Conservation (phyloP, 202 grass and related monocot genomes). For the Bolboschoenoplectus hybrid region DNA sequence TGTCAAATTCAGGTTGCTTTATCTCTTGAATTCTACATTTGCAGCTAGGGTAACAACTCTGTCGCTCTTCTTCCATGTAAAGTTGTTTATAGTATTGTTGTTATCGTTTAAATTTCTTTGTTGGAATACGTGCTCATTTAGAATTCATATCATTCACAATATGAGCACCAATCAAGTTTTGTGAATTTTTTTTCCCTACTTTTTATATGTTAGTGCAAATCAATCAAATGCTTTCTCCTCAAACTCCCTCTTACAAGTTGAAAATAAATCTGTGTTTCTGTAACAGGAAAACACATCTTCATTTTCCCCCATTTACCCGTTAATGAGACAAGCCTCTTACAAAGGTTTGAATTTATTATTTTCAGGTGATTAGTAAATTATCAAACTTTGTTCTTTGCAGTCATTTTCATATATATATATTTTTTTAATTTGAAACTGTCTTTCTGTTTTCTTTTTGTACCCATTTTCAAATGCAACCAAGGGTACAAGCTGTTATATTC, state of each 20-base stretch:
- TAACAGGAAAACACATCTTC: not conserved
- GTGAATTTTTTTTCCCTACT: not conserved
- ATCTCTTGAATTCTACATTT: constrained; percentile 14
- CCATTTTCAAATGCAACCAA: not conserved
- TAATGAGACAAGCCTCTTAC: not conserved
- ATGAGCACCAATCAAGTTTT: not conserved
- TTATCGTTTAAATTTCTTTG: not conserved
- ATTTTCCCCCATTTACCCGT: not conserved
- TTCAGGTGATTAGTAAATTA: too few species aligned
- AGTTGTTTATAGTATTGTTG: constrained; percentile 33
- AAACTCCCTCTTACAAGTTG: not conserved
- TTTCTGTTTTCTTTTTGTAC: not conserved
- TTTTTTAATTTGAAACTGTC: not conserved
- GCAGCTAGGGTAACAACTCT: not conserved
- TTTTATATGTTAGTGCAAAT: not conserved
- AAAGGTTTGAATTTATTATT: not conserved
- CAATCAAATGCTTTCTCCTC: not conserved
- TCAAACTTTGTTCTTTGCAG: too few species aligned
- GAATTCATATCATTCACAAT: not conserved
- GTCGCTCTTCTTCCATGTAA: constrained; percentile 25
- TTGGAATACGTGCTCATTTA: not conserved
- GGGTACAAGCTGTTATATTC: not conserved
- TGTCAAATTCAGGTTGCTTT: not conserved
- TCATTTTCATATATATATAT: not conserved
- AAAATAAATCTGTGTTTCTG: not conserved